These are phyloP conservation scores for Alternaria postmessia DNA, from an alignment of 2,329 filamentous ascomycete species.

Conservation along the genomic window DNA sequence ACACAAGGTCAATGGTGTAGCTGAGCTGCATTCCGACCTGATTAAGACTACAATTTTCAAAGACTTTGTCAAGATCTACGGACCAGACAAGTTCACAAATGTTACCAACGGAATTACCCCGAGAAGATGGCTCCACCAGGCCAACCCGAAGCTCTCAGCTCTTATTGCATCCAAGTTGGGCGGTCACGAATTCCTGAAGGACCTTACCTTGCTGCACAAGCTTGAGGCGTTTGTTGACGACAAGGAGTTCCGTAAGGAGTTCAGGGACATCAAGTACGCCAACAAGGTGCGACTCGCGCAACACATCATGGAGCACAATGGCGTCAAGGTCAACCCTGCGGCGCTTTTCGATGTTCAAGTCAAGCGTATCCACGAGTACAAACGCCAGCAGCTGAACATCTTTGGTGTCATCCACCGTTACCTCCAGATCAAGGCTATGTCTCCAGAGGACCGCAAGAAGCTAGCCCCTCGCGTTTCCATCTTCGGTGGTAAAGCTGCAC, in stretches of 20 bases:
- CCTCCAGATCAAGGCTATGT: constrained; percentile 85
- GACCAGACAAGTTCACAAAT: constrained; percentile 97
- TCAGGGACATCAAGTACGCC: constrained; percentile 94
- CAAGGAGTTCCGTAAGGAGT: constrained; percentile 89
- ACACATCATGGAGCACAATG: constrained; percentile 84
- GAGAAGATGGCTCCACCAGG: constrained; percentile 94
- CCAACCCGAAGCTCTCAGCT: constrained; percentile 90
- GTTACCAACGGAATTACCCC: constrained; percentile 99
- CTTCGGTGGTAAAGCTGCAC: constrained; percentile 96
- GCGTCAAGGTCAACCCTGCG: constrained; percentile 83
- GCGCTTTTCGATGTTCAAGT: constrained; percentile 97
- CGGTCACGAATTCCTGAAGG: constrained; percentile 84
- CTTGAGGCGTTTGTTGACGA: constrained; percentile 86
- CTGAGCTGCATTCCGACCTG: constrained; percentile 94
- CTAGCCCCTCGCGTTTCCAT: constrained; percentile 88
- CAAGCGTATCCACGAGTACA: constrained; percentile 99
- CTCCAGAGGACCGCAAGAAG: constrained; percentile 84
- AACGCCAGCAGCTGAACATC: constrained; percentile 98
- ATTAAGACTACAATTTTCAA: constrained; percentile 99
- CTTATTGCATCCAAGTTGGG: constrained; percentile 91
- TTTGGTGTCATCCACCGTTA: constrained; percentile 98
- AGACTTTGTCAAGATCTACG: constrained; percentile 95
- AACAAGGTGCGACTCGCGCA: constrained; percentile 94
- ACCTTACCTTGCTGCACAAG: constrained; percentile 85
- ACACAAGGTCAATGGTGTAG: constrained; percentile 99